Percentiles rank a stretch among this genome's conserved stretches.
Evolutionary conservation across 208 protist genomes (phyloP).

Genomic region (Acanthamoeba castellanii): DNA sequence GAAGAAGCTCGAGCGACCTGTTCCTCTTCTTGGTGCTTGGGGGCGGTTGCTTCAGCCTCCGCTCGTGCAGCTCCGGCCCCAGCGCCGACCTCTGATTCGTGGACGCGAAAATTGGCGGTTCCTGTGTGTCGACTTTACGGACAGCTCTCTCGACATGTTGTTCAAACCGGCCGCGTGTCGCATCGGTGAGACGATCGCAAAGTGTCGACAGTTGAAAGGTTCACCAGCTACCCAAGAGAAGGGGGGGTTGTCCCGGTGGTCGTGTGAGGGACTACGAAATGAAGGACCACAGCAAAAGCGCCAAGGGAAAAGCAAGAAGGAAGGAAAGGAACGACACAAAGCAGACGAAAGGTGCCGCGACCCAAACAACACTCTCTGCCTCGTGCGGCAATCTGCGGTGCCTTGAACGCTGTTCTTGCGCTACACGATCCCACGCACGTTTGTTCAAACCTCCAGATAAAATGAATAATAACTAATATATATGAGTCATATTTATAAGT

Average conservation of each 20-base stretch:
- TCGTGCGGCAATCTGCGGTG: not conserved
- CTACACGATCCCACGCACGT: no score
- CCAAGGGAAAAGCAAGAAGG: not conserved
- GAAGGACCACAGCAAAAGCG: not conserved
- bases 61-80: not conserved
- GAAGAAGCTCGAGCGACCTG: not conserved
- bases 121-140: not conserved
- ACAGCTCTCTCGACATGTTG: not conserved
- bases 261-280: not conserved
- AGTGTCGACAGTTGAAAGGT: not conserved
- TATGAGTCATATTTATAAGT: no score
- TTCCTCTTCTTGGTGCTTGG: not conserved
- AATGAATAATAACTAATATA: no score
- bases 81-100: not conserved
- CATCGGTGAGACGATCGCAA: not conserved
- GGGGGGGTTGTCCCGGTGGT: not conserved
- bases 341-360: not conserved
- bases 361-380: not conserved
- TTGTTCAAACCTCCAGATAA: no score
- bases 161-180: not conserved
- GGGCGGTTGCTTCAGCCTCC: conserved; percentile 22
- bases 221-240: not conserved
- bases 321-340: not conserved
- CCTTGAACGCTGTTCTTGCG: no score
- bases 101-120: not conserved